Base-by-base conservation (phyloP, 75 land plant species). In the Sequoia sempervirens region DNA sequence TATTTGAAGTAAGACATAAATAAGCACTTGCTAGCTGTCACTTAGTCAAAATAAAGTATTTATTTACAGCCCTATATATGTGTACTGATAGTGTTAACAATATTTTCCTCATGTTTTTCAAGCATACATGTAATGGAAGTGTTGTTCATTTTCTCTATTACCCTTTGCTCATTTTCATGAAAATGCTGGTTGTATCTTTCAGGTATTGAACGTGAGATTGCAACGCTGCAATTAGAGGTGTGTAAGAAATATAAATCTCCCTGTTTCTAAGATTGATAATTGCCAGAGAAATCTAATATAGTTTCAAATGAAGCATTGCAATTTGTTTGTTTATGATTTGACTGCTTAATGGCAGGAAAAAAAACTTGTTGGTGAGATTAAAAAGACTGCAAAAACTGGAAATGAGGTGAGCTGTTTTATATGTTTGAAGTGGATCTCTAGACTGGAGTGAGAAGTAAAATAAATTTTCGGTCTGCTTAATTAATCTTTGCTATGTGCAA, bases 331-430 rank as follows among this genome's bases (percentile, higher is more conserved):
- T n/a, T n/a, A n/a, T n/a, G n/a, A n/a, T n/a, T n/a, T n/a, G n/a
- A n/a, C n/a, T n/a, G n/a, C n/a, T n/a, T n/a, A n/a, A n/a, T n/a
- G n/a, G n/a, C n/a, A n/a, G 99, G 99, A 97, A 87, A 97, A 92
- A 83, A 97, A 94, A 80, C 87, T 97, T 82, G 99, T 97, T 50
- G 98, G 95, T 20, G 99, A 97, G 94, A 97, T 97, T 13, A 97
- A 97, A 90, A 93, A 94, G 87, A 95, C 98, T 52, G 99, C 99
- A 61, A 94, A 97, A 86, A 92, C 92, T 82, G 99, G 99, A 30
- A 97, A 97, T 89, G 99, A 97, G 97, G 99, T 85, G 84, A 86
- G 94, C 78, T 18, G 50, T 8, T 78, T 36, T 78, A 43, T 41
- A 10, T 78, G n/a, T 78, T 78, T 23, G 47, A 78, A 45, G 80